Evolutionary conservation across 2,329 filamentous ascomycete species (phyloP), one percentile per base, ranked within the genome.

Genomic region (Pyrenochaeta sp.): DNA sequence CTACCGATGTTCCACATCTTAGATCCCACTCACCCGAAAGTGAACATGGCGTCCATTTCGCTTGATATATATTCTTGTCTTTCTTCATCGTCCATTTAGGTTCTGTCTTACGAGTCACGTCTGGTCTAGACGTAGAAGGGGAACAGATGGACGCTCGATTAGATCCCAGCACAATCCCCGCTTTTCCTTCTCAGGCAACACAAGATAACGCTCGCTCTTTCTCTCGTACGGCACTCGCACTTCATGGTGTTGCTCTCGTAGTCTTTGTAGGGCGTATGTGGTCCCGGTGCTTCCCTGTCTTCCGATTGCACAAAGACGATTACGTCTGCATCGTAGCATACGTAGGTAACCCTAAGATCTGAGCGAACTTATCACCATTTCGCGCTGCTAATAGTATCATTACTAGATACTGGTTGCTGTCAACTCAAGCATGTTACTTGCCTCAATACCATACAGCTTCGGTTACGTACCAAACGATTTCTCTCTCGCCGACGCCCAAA

Each of bases 261-360:
- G 49, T 59, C 1, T 61, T 64, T 44, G 41, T 36, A 14, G 57
- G 48, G 15, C 48, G 63, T n/a, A 55, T 66, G 39, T 66, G 56
- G 53, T 61, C 57, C 17, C 56, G 61, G 17, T 58, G 41, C 17
- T 47, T 23, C 31, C 57, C 61, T 17, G 46, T 57, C 11, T 58
- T 44, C 45, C 45, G 58, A 6, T 51, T 66, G 55, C 33, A 51
- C 21, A 32, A 42, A 15, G 63, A 66, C 23, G 63, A 66, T 46
- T 63, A 58, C 17, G 31, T 60, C 4, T 60, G 56, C 20, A 49
- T 44, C 17, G 7, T 58, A 3, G 57, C 59, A 46, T 66, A 55
- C 39, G 59, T 62, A 54, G 39, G 63, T 54, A 11, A 20, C 4
- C 12, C 35, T 30, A 40, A 1, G 14, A 29, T 18, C 42, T 32